phyloP scores from a whole-genome alignment of 2,329 filamentous ascomycete species.

The Neofusicoccum laricinum region DNA sequence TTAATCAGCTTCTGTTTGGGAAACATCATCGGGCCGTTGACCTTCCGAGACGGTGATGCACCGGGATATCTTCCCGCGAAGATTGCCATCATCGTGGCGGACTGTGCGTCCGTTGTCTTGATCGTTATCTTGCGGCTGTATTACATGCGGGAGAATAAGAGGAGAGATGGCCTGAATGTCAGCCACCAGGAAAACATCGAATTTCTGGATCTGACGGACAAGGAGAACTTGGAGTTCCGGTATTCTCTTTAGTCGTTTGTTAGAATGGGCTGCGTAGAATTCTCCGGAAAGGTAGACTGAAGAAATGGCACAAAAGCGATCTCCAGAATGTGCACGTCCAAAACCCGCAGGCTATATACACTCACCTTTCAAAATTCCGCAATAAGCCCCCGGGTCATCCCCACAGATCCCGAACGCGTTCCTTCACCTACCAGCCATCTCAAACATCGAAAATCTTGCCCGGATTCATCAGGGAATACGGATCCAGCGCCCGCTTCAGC shows the following conservation, averaged over 20 bases:
- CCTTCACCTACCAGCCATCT: not conserved
- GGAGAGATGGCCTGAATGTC: constrained; percentile 20
- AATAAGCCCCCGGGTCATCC: too few species aligned
- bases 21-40: constrained; percentile 40
- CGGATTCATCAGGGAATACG: constrained; percentile 84
- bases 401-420: too few species aligned
- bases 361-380: too few species aligned
- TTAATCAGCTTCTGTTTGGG: constrained; percentile 42
- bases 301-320: too few species aligned
- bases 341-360: too few species aligned
- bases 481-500: constrained; percentile 78
- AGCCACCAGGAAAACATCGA: constrained; percentile 23
- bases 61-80: constrained; percentile 39
- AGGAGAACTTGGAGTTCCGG: constrained; percentile 23
- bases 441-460: constrained; percentile 79
- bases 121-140: constrained; percentile 22
- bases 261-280: too few species aligned
- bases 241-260: constrained; percentile 11
- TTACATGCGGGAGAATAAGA: constrained; percentile 30
- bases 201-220: constrained; percentile 18
- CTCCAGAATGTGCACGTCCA: too few species aligned
- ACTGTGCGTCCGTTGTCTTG: constrained; percentile 32
- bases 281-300: too few species aligned
- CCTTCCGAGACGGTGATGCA: constrained; percentile 28
- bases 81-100: constrained; percentile 38